Base-by-base conservation (phyloP, 768 basidiomycete genomes). In the Podaxis pistillaris region DNA sequence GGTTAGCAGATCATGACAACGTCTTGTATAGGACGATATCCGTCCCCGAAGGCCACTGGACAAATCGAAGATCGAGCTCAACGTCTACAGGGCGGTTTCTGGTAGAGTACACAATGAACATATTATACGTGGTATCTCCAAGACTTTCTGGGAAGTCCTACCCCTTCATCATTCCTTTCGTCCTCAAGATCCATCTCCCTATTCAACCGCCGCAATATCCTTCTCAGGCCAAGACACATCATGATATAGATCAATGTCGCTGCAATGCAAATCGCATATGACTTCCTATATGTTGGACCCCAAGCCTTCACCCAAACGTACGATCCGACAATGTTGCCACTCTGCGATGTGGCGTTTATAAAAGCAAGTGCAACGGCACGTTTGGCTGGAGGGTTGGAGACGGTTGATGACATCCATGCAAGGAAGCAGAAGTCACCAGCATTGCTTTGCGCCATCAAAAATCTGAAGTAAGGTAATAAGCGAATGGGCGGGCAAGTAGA, bases 331-430 rank as follows among this genome's bases (percentile, higher is more conserved):
- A 96, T 81, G 75, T 96, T 96, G 0, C 94, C 94, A 3, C 92
- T 79, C 69, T 92, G 87, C 6, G 89, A 88, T 69, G 93, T 85
- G 47, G 88, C 85, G 72, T 95, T 94, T 68, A 94, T 84, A 64
- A 91, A 75, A 1, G 93, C 94, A 52, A 96, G 79, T 12, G 89
- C 89, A n/a, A 94, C 89, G 2, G 94, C 90, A 4, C 94, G 87
- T 74, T 95, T 96, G n/a, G 88, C 86, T 3, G 92, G 82, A 26
- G 94, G 87, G n/a, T 85, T 71, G 8, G 79, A 71, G 17, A 84
- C 76, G 19, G 81, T 77, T 33, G 78, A 77, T 61, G 80, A 81
- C 9, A 79, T 76, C 83, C 83, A 85, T 1, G 82, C 79, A 51
- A 82, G 70, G 62, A 90, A 87, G 58, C 82, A 81, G 64, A 93